Base-by-base conservation (phyloP, 768 basidiomycete genomes). In the Pleurotus djamor region DNA sequence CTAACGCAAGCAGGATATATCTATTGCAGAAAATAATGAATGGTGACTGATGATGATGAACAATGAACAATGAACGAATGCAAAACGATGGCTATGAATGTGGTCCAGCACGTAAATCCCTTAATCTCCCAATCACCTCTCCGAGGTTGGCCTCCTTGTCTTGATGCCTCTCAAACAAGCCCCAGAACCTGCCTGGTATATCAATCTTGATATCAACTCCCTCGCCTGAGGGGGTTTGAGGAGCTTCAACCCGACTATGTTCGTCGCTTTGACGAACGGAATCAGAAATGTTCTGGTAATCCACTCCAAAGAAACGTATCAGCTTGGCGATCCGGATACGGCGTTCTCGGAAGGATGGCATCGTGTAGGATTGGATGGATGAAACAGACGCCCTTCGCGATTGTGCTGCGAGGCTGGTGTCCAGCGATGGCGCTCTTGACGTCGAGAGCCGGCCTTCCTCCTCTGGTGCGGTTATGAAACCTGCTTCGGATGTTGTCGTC, bases 271-370 rank as follows among this genome's bases (percentile, higher is more conserved):
- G 47, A 17, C 21, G 32, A 10, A 69, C 48, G 2, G 71, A 68
- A 28, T 67, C 61, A 4, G 74, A 68, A 33, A 86, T 71, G 62
- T 82, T 79, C 56, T 78, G 70, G 63, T 77, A 78, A 32, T 70
- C 74, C 35, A 84, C 83, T 12, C 84, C 83, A 66, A 85, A 85
- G 69, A 86, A 85, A 47, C 77, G 79, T 28, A 81, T 74, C 44
- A 86, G 69, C 67, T 85, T 86, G 59, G 77, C 79, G n/a, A 78
- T 78, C 34, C 82, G 78, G 6, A 76, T 67, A n/a, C 79, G 71
- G 41, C 79, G 75, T 32, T 71, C 69, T 37, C 64, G 68, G 51
- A 71, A 72, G 13, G 44, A 58, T 17, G 44, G 52, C 34, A 37
- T 16, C 9, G 57, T 36, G 48, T 9, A 38, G 6, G 54, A 35